Conservation (phyloP, 257 asterid species). For the Verbena officinalis region DNA sequence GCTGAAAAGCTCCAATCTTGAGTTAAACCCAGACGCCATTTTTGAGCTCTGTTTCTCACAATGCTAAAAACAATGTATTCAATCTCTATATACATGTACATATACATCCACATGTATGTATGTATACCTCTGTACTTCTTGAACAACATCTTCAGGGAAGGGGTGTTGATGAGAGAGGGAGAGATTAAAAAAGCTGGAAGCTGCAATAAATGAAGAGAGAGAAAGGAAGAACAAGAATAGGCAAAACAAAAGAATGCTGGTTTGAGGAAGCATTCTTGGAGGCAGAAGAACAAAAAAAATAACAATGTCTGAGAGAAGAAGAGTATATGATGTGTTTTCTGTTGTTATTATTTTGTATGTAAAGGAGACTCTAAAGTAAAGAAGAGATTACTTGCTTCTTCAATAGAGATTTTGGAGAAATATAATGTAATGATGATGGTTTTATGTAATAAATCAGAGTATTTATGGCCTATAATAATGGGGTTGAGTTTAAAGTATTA, state of each 20-base stretch:
- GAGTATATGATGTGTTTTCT: constrained; percentile 30
- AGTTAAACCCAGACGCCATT: constrained; percentile 21
- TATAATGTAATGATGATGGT: constrained; percentile 28
- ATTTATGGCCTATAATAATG: constrained; percentile 12
- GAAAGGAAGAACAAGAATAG: constrained; percentile 38
- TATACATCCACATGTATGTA: background rate
- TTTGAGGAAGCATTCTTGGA: constrained; percentile 54
- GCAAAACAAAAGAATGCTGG: constrained; percentile 48
- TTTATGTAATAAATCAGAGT: constrained; percentile 41
- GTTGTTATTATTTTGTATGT: constrained; percentile 33
- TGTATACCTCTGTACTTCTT: constrained; percentile 68
- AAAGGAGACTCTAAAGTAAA: constrained; percentile 39
- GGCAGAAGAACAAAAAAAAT: constrained; percentile 16
- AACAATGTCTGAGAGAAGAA: constrained; percentile 26
- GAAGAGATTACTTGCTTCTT: constrained; percentile 48
- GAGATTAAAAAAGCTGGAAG: constrained; percentile 49
- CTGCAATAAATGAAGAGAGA: constrained; percentile 39
- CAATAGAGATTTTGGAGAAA: constrained; percentile 42
- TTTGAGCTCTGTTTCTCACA: constrained; percentile 24
- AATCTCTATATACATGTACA: background rate
- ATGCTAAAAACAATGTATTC: constrained; percentile 6
- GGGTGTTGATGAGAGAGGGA: constrained; percentile 89
- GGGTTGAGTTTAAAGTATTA: constrained; percentile 13
- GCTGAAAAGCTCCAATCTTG: constrained; percentile 23
- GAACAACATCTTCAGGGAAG: constrained; percentile 84